phyloP scores from a whole-genome alignment of 495 filamentous ascomycete genomes.

The Annulohypoxylon moriforme region DNA sequence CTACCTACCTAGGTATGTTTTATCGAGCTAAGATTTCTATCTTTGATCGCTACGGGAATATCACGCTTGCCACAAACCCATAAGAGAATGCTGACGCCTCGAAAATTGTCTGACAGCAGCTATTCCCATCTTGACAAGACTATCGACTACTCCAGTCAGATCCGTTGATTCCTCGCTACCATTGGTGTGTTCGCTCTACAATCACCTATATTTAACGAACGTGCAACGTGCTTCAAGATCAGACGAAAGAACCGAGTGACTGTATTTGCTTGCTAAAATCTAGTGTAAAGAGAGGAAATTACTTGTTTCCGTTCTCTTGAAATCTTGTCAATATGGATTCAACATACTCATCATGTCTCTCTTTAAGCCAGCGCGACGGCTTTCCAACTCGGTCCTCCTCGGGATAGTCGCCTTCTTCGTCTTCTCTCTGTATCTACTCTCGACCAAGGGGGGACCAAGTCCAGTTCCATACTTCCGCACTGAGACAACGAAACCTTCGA shows the following conservation, averaged over 20 bases:
- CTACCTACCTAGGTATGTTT: too few species aligned
- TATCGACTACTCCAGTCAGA: not conserved
- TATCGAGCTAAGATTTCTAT: too few species aligned
- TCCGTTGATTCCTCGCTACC: not conserved
- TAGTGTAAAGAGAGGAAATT: not conserved
- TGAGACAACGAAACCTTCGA: not conserved
- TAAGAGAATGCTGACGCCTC: not conserved
- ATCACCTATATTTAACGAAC: not conserved
- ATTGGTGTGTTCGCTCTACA: not conserved
- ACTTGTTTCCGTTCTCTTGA: not conserved
- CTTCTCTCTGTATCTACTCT: conserved; percentile 25
- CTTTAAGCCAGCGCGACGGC: conserved; percentile 23
- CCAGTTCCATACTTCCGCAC: conserved; percentile 13
- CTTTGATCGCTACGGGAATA: too few species aligned
- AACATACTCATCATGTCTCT: not conserved
- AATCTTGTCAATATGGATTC: conserved; percentile 1
- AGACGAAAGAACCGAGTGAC: not conserved
- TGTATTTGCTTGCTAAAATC: not conserved
- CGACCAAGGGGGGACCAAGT: not conserved
- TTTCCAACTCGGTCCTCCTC: conserved; percentile 8
- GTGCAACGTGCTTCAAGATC: not conserved
- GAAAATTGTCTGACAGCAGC: not conserved
- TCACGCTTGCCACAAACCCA: not conserved
- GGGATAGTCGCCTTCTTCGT: conserved; percentile 23
- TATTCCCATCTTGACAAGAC: not conserved